Evolutionary conservation across 495 filamentous ascomycete genomes (phyloP), one percentile per base, ranked within the genome.

Genomic region (Aspergillus haitiensis): DNA sequence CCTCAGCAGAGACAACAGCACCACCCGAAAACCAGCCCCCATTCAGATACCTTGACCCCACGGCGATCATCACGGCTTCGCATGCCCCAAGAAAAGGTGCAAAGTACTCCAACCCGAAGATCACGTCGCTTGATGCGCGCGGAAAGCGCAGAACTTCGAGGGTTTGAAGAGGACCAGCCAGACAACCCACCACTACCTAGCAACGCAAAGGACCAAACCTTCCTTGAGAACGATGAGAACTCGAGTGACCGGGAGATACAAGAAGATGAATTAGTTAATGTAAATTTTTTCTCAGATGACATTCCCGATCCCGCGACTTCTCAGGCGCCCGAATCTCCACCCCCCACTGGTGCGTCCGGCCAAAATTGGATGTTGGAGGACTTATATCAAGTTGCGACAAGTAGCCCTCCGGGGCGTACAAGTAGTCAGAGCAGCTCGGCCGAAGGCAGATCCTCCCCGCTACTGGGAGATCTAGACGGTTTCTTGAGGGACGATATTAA

Each of bases 21-120:
- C 45, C 15, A 32, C 27, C n/a, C 9, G n/a, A 11, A 15, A 42
- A 36, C 42, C 52, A 47, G 35, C 39, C 5, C 50, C 39, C 15
- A 6, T 39, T 9, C 12, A 27, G 11, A 47, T 10, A 10, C 35
- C 12, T 13, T 21, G 6, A 61, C 54, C 9, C 49, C 48, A 8
- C 53, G 58, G 12, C 54, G 57, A 45, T 64, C 62, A 33, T n/a
- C 15, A 34, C 49, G 58, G 10, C 21, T 61, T 27, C 53, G 49
- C 4, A 47, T 18, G 16, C 21, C 16, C 9, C 27, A 56, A 4
- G 0, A 15, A 21, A 34, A 45, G 6, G 27, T 16, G 0, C 33
- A 39, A 27, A 27, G 8, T 16, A 60, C 37, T 33, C 49, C 57
- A 32, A 16, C n/a, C 31, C 21, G 39, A 27, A 34, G 27, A 5